Percentiles rank a stretch among this genome's conserved stretches.
Evolutionary conservation across 306 rosid species (phyloP).

Genomic region (Cicer chorassanicum): DNA sequence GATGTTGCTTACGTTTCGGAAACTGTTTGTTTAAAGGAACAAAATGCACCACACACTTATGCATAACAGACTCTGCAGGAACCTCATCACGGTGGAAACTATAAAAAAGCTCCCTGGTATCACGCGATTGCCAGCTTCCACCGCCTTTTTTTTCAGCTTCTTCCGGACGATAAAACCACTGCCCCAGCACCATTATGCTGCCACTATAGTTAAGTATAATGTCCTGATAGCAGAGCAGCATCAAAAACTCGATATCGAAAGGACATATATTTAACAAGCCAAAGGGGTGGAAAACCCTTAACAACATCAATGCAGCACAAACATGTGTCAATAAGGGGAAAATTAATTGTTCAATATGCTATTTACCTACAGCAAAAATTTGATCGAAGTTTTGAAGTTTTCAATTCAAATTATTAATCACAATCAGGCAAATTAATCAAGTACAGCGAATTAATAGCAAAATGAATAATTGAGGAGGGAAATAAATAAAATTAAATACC

Average conservation of each 20-base stretch:
- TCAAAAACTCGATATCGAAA: slow-evolving; percentile 29
- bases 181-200: slow-evolving; percentile 77
- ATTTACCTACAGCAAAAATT: slow-evolving; percentile 12
- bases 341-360: neutral
- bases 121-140: slow-evolving; percentile 88
- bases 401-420: neutral
- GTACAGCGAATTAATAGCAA: neutral
- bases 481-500: slow-evolving; percentile 52
- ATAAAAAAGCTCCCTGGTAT: slow-evolving; percentile 92
- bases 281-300: slow-evolving; percentile 11
- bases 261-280: neutral
- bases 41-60: slow-evolving; percentile 89
- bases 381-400: neutral
- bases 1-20: slow-evolving; percentile 83
- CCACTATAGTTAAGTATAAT: slow-evolving; percentile 63
- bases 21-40: slow-evolving; percentile 86
- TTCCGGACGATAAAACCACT: slow-evolving; percentile 99
- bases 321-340: neutral
- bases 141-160: slow-evolving; percentile 91
- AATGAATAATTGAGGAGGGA: neutral
- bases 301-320: slow-evolving; percentile 31
- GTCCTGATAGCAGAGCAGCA: slow-evolving; percentile 61
- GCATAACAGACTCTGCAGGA: slow-evolving; percentile 98
- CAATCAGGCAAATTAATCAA: neutral
- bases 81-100: slow-evolving; percentile 96